A percentile compares a stretch with the other conserved stretches of the same genome.
Evolutionary conservation across 257 asterid species (phyloP).

Genomic region (Solanum tacnaense): DNA sequence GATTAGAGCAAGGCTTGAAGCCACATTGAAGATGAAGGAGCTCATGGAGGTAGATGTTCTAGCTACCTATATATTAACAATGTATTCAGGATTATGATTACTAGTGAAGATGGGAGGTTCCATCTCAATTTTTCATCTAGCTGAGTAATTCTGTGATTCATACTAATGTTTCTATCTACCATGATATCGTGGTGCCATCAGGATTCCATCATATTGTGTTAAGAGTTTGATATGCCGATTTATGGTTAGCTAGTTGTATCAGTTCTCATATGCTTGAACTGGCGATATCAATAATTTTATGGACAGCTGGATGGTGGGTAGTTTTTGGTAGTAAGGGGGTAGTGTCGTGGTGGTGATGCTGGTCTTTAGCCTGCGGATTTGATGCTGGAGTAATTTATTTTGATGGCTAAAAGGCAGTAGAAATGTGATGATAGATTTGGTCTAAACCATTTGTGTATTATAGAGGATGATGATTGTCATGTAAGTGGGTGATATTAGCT

Average conservation of each 20-base stretch:
- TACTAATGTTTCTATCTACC: neutral
- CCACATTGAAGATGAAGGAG: slow-evolving; percentile 50
- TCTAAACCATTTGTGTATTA: neutral
- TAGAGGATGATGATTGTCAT: neutral
- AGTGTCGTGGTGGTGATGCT: neutral
- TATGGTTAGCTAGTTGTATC: neutral
- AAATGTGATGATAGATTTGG: neutral
- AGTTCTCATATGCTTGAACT: neutral
- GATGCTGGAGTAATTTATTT: neutral
- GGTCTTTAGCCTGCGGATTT: neutral
- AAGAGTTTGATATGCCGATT: neutral
- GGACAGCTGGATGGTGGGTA: neutral
- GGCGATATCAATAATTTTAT: neutral
- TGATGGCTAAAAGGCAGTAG: neutral
- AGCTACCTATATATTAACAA: neutral
- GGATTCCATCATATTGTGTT: neutral
- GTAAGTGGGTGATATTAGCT: neutral
- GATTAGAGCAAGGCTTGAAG: slow-evolving; percentile 73
- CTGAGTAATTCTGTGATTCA: neutral
- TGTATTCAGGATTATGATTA: neutral
- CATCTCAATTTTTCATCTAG: neutral
- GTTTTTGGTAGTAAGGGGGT: neutral
- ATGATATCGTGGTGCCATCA: neutral
- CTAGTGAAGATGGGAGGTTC: neutral
- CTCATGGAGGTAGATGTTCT: slow-evolving; percentile 49